Evolutionary conservation across 2,329 filamentous ascomycete species (phyloP), one percentile per base, ranked within the genome.

Genomic region (Lecanicillium sp.): DNA sequence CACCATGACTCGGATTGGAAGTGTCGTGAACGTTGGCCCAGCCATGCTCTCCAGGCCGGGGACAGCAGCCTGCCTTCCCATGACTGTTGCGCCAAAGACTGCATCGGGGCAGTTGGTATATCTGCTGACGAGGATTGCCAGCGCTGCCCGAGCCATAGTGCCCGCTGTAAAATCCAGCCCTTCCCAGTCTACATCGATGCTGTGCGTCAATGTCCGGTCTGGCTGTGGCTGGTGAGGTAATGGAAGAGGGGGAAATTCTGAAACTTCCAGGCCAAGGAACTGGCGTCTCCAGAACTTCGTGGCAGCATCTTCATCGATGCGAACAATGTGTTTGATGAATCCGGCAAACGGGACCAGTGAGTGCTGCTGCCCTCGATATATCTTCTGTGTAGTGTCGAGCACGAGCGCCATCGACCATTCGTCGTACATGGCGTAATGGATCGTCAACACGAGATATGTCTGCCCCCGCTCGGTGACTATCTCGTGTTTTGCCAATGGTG

Each of bases 331-430:
- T 33, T 59, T 58, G 43, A 69, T 64, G 39, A 69, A 68, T 27
- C 58, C 50, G 34, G 60, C 62, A 49, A 68, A 67, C 8, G 40
- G 35, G 5, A 37, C 7, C 9, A 30, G 58, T 54, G 0, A 56
- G 54, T 3, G 57, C 46, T 15, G 6, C n/a, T 3, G 20, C 4
- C 54, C 37, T 11, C 31, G 33, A 33, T 53, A 52, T 3, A 41
- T 38, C 19, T 45, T 35, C 7, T 42, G 34, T 2, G 48, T 29
- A 3, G 39, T 20, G 12, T 45, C 40, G 12, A 54, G 30, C 5
- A 54, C 36, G 7, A 69, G 50, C 3, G 62, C 60, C 60, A 69
- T 62, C 0, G 62, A 67, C 68, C 68, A 72, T n/a, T 70, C 70
- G 39, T 75, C 71, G 39, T 74, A 75, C 0, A 73, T 49, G 8